phyloP scores from a whole-genome alignment of 2,329 filamentous ascomycete genomes.

The Leptographium radiaticola region DNA sequence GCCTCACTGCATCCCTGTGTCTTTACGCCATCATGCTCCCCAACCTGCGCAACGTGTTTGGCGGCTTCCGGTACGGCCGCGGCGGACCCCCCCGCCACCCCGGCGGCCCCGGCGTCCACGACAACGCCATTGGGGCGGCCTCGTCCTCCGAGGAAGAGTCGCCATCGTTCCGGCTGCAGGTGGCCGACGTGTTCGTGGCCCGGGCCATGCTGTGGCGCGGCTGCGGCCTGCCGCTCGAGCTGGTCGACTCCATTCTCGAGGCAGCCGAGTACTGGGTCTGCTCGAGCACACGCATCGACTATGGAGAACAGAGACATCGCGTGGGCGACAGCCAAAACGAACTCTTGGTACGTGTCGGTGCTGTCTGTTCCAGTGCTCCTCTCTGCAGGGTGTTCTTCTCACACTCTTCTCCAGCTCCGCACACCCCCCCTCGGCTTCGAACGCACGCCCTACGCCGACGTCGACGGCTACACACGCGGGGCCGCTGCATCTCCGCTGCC shows the following conservation, averaged over 20 bases:
- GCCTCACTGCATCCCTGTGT: too few species aligned
- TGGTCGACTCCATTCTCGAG: constrained; percentile 44
- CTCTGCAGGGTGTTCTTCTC: neutral
- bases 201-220: constrained; percentile 33
- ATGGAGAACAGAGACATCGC: too few species aligned
- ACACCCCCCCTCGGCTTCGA: constrained; percentile 27
- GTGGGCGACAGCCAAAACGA: too few species aligned
- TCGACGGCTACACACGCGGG: neutral
- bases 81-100: too few species aligned
- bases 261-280: constrained; percentile 50
- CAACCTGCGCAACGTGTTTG: too few species aligned
- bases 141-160: neutral
- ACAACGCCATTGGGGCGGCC: too few species aligned
- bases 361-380: too few species aligned
- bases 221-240: constrained; percentile 35
- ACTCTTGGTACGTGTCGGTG: too few species aligned
- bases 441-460: constrained; percentile 15
- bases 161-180: neutral
- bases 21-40: too few species aligned
- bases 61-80: too few species aligned
- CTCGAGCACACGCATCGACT: constrained; percentile 23
- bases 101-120: too few species aligned
- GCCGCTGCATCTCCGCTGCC: neutral
- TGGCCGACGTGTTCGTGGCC: constrained; percentile 34
- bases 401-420: constrained; percentile 20